Conservation (phyloP, 1,284 basidiomycete genomes). For the Ustilago curta region DNA sequence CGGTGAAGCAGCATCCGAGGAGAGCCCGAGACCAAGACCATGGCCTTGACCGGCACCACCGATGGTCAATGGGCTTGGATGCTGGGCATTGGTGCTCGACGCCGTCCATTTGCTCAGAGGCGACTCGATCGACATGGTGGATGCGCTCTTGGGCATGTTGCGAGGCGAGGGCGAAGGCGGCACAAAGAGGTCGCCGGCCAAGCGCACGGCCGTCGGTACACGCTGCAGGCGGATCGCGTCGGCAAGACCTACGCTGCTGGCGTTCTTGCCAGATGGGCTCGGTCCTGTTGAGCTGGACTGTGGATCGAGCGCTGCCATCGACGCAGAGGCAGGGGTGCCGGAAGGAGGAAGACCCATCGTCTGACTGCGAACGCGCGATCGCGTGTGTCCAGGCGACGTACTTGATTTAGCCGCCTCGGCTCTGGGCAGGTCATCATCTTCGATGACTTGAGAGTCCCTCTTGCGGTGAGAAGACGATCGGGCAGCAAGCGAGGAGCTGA, state of each 20-base stretch:
- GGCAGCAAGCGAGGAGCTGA: conserved; percentile 19
- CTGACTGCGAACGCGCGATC: conserved; percentile 59
- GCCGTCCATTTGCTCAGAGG: conserved; percentile 34
- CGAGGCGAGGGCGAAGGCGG: conserved; percentile 47
- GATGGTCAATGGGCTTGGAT: conserved; percentile 13
- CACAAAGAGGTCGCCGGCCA: conserved; percentile 71
- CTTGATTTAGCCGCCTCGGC: conserved; percentile 9
- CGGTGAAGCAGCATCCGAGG: conserved; percentile 20
- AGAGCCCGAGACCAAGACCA: conserved; percentile 40
- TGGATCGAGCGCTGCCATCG: conserved; percentile 14
- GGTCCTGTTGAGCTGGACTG: conserved; percentile 26
- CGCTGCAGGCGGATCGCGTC: conserved; percentile 73
- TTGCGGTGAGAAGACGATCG: conserved; percentile 20
- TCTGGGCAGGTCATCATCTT: conserved; percentile 26
- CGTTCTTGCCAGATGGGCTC: conserved; percentile 23
- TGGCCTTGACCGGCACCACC: conserved; percentile 20
- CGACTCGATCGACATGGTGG: conserved; percentile 43
- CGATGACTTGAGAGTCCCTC: conserved; percentile 35
- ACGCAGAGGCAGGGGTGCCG: conserved; percentile 9
- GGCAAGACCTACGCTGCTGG: conserved; percentile 39
- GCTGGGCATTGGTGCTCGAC: conserved; percentile 16
- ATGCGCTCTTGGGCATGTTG: conserved; percentile 42
- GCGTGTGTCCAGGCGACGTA: conserved; percentile 25
- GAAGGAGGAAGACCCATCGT: conserved; percentile 40
- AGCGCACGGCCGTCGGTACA: conserved; percentile 73